Percentiles rank a stretch among this genome's conserved stretches.
Evolutionary conservation across 2,329 filamentous ascomycete species (phyloP).

Genomic region (Biscogniauxia mediterranea): DNA sequence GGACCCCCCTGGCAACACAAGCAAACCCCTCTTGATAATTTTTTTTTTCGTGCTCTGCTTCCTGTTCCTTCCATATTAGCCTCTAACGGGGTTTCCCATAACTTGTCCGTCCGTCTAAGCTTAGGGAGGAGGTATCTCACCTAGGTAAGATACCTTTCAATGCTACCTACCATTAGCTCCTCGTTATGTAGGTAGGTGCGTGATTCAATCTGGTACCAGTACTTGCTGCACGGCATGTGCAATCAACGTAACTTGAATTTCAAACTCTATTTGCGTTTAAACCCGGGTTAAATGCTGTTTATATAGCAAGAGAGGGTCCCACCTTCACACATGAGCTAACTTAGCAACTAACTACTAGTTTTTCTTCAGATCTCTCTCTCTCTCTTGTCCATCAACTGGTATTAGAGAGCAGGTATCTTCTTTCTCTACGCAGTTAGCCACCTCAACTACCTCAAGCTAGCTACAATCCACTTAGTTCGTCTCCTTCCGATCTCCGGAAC

Average conservation of each 20-base stretch:
- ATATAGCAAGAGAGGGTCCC: not conserved
- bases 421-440: too few species aligned
- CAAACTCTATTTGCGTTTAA: not conserved
- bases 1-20: slow-evolving; percentile 8
- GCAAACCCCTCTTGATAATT: slow-evolving; percentile 17
- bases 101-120: not conserved
- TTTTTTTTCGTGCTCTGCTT: slow-evolving; percentile 1
- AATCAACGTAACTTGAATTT: not conserved
- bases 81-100: not conserved
- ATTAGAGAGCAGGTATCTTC: too few species aligned
- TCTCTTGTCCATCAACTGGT: not conserved
- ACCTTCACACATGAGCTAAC: not conserved
- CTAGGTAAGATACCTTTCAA: too few species aligned
- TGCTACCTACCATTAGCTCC: too few species aligned
- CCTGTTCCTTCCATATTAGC: not conserved
- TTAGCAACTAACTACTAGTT: not conserved
- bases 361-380: not conserved
- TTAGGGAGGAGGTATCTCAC: too few species aligned
- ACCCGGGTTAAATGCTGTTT: not conserved
- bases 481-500: not conserved
- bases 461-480: not conserved
- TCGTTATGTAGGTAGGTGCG: too few species aligned
- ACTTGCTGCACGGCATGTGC: not conserved
- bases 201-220: too few species aligned
- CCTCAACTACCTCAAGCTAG: too few species aligned